Conservation (phyloP, 495 filamentous ascomycete genomes). For the Lasiosphaeris hirsuta region DNA sequence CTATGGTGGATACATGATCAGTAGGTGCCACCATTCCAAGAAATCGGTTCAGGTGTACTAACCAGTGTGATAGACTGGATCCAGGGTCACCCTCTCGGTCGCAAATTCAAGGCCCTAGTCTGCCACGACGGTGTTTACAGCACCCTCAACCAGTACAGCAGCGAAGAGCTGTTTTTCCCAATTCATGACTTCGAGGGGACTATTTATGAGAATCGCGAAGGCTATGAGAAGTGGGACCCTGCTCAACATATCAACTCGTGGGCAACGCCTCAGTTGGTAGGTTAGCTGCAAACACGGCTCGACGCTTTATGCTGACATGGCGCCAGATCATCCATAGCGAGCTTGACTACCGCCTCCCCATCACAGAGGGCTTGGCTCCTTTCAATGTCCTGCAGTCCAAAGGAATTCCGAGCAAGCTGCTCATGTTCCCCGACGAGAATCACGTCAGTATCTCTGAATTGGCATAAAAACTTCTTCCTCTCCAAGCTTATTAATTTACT, state of each 20-base stretch:
- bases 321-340: slow-evolving; percentile 80
- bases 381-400: slow-evolving; percentile 84
- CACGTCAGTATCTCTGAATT: too few species aligned
- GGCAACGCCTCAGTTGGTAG: slow-evolving; percentile 73
- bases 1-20: slow-evolving; percentile 88
- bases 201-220: slow-evolving; percentile 67
- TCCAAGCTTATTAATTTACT: too few species aligned
- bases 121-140: slow-evolving; percentile 90
- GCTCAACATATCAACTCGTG: slow-evolving; percentile 61
- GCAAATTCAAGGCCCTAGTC: slow-evolving; percentile 84
- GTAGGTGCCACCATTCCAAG: slow-evolving; percentile 25
- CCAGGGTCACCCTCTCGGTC: slow-evolving; percentile 63
- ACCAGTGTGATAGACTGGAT: slow-evolving; percentile 57
- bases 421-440: slow-evolving; percentile 82
- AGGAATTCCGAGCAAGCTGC: slow-evolving; percentile 64
- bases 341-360: slow-evolving; percentile 83
- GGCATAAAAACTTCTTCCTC: too few species aligned
- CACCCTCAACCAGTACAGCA: slow-evolving; percentile 67
- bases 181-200: slow-evolving; percentile 78
- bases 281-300: neutral
- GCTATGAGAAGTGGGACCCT: slow-evolving; percentile 83
- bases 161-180: slow-evolving; percentile 88
- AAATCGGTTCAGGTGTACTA: neutral
- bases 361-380: slow-evolving; percentile 76
- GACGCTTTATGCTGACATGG: neutral